Conservation (phyloP, 208 protist genomes). For the Trypanosoma caninum region DNA sequence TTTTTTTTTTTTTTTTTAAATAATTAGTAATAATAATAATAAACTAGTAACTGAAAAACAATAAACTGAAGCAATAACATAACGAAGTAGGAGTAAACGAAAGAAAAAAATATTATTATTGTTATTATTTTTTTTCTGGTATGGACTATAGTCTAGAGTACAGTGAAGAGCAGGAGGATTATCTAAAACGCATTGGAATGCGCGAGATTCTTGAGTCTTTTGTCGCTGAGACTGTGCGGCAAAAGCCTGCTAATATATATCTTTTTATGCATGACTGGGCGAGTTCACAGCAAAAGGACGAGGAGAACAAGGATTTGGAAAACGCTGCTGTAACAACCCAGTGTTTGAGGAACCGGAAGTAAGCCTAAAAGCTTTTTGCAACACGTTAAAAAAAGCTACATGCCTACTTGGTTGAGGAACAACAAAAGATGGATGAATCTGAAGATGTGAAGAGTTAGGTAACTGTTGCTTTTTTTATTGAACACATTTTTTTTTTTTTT, state of each 20-base stretch:
- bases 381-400: no score
- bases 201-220: slow-evolving; percentile 28
- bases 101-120: neutral
- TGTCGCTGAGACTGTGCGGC: slow-evolving; percentile 23
- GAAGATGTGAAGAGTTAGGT: no score
- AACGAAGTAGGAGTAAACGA: neutral
- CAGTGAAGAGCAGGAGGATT: slow-evolving; percentile 17
- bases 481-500: slow-evolving; percentile 11
- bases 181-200: slow-evolving; percentile 18
- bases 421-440: no score
- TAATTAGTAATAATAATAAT: no score
- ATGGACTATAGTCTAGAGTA: slow-evolving; percentile 27
- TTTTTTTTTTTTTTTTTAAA: neutral
- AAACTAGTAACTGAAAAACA: no score
- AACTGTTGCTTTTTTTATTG: no score
- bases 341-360: no score
- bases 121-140: neutral
- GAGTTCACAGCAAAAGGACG: neutral
- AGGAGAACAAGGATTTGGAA: neutral
- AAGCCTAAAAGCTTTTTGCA: no score
- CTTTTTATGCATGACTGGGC: slow-evolving; percentile 47
- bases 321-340: slow-evolving; percentile 21
- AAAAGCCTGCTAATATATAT: slow-evolving; percentile 39
- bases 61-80: neutral
- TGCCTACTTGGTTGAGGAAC: no score